Base-by-base conservation (phyloP, 257 asterid species). In the Salvia miltiorrhiza region DNA sequence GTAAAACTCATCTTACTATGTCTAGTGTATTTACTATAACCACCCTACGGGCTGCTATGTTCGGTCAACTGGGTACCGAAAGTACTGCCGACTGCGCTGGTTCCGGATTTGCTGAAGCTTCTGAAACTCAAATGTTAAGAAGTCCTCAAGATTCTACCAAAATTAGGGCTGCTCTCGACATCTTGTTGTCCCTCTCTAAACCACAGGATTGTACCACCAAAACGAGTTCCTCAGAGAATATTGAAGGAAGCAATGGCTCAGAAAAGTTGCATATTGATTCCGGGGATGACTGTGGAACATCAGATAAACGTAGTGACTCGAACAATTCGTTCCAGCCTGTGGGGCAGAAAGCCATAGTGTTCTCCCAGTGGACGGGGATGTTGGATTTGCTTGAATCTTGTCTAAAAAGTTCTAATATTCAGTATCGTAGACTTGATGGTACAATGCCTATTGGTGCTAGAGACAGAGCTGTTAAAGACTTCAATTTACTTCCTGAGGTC, bases 341-440 rank as follows among this genome's bases (percentile, higher is more conserved):
- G 73, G 91, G 96, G 74, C 90, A 89, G 86, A 94, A 94, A 79
- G 95, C 97, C 28, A 89, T 94, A 56, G 97, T 94, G 69, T 94
- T 94, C 83, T 94, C 99, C 30, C 97, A 91, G 84, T 94, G 99
- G 99, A 94, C 99, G 0, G 84, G 96, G 87, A 94, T 94, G 99
- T 78, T 94, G 74, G 96, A 91, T 84, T 80, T 94, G 82, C 96
- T 94, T 63, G 99, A 94, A 83, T 83, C 79, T 69, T 78, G 91
- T 77, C 77, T 94, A 54, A 94, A 86, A 73, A 76, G 52, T 20
- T 75, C 87, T 50, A 68, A 87, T 52, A 85, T 94, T 68, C 90
- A 87, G 77, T 94, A 94, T 62, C 84, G 97, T 48, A 89, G 99
- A 68, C 99, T 94, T 67, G 97, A 94, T 54, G 99, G 99, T 35